Percentiles rank a stretch among this genome's conserved stretches.
Conservation (phyloP, 306 rosid genomes). For the Prunus campanulata region DNA sequence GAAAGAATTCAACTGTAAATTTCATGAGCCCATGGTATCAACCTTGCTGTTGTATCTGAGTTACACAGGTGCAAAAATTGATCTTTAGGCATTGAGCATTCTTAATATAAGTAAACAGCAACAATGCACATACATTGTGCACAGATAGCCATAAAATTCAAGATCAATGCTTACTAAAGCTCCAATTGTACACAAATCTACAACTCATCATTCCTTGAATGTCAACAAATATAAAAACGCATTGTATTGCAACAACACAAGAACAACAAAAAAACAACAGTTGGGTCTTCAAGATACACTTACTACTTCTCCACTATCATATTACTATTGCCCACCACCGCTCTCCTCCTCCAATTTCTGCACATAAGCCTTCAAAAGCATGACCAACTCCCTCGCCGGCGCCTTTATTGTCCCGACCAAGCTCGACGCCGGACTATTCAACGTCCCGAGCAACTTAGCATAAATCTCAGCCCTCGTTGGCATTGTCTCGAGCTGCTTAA, state of each 20-base stretch:
- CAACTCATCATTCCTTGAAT: conserved; percentile 2
- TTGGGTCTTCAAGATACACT: conserved; percentile 10
- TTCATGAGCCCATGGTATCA: neutral
- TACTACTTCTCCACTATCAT: neutral
- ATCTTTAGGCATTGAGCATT: neutral
- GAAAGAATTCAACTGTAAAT: neutral
- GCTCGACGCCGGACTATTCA: conserved; percentile 64
- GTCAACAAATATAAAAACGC: neutral
- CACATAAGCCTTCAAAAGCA: conserved; percentile 75
- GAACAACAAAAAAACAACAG: neutral
- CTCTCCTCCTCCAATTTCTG: conserved; percentile 66
- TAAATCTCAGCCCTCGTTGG: conserved; percentile 84
- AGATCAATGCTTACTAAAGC: conserved; percentile 8
- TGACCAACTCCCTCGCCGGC: conserved; percentile 72
- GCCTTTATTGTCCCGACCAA: conserved; percentile 79
- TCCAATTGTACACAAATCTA: conserved; percentile 17
- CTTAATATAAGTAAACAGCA: neutral
- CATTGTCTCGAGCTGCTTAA: conserved; percentile 63
- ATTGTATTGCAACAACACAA: conserved; percentile 15
- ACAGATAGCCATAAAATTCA: neutral
- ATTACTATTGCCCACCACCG: conserved; percentile 33
- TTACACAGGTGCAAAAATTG: neutral
- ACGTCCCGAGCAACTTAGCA: conserved; percentile 63
- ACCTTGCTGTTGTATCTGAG: neutral
- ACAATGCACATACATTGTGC: neutral